Evolutionary conservation across 2,329 filamentous ascomycete genomes (phyloP).

Genomic region (Pseudopithomyces chartarum): DNA sequence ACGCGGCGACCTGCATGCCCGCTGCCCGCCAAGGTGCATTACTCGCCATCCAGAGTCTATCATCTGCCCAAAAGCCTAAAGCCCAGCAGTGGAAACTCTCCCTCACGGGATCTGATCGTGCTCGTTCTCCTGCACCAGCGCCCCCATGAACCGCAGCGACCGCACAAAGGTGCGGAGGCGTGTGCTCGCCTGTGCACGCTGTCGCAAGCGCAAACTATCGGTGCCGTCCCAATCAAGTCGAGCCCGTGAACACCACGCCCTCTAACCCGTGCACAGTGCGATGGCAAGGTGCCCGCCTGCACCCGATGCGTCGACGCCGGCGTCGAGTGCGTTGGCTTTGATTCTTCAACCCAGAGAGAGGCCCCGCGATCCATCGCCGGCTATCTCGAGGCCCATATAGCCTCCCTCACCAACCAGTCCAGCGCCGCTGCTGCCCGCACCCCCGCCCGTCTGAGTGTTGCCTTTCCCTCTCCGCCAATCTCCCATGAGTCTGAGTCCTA

Average conservation of each 20-base stretch:
- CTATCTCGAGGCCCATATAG: slow-evolving; percentile 40
- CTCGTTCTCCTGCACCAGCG: slow-evolving; percentile 1
- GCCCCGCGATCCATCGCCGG: slow-evolving; percentile 41
- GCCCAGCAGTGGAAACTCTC: background rate
- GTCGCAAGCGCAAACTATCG: slow-evolving; percentile 42
- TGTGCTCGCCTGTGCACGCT: slow-evolving; percentile 43
- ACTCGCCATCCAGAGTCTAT: background rate
- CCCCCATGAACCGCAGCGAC: slow-evolving; percentile 27
- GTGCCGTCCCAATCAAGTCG: slow-evolving; percentile 23
- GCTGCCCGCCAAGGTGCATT: background rate
- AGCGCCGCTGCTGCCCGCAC: slow-evolving; percentile 22
- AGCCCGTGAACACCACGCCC: slow-evolving; percentile 5
- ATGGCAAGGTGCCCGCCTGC: slow-evolving; percentile 42
- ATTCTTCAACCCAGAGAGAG: slow-evolving; percentile 40
- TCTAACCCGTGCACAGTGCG: slow-evolving; percentile 36
- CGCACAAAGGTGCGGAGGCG: slow-evolving; percentile 41
- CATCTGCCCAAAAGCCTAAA: background rate
- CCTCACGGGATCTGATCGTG: background rate
- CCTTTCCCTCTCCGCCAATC: slow-evolving; percentile 32
- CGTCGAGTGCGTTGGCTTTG: slow-evolving; percentile 40
- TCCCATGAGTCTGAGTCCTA: slow-evolving; percentile 28
- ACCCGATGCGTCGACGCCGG: slow-evolving; percentile 38
- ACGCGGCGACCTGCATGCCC: slow-evolving; percentile 18
- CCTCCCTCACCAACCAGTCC: slow-evolving; percentile 26
- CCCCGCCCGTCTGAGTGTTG: slow-evolving; percentile 17